These are phyloP conservation scores for Cordyceps cicadae DNA, from an alignment of 2,329 filamentous ascomycete genomes.

Conservation along the genomic window DNA sequence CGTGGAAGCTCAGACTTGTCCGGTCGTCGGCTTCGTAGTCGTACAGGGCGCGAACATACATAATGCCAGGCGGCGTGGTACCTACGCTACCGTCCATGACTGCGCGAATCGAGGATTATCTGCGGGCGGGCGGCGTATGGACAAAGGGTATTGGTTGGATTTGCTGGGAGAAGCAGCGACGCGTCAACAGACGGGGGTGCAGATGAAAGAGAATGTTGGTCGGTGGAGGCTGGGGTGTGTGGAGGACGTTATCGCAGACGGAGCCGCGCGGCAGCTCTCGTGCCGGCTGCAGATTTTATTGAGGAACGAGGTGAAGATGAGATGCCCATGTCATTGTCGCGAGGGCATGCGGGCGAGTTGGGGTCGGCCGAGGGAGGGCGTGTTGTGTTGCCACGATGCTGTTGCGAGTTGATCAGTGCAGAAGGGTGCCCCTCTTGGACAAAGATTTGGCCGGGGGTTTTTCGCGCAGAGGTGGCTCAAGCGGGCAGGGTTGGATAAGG, in stretches of 20 bases:
- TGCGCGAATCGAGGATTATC: constrained; percentile 7
- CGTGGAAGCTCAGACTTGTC: constrained; percentile 91
- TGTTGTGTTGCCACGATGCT: background rate
- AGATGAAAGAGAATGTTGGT: constrained; percentile 1
- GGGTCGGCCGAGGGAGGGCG: background rate
- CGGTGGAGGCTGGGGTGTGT: background rate
- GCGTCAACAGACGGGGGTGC: constrained; percentile 15
- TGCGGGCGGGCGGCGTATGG: background rate
- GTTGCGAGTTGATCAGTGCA: background rate
- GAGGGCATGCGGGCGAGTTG: constrained; percentile 1
- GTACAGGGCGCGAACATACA: constrained; percentile 94
- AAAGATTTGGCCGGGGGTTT: background rate
- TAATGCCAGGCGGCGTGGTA: constrained; percentile 54
- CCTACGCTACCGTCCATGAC: constrained; percentile 55
- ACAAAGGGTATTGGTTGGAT: background rate
- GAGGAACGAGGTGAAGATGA: constrained; percentile 2
- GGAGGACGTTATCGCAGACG: background rate
- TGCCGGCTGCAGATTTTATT: constrained; percentile 8
- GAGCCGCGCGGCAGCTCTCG: constrained; percentile 10
- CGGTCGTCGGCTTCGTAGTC: constrained; percentile 97
- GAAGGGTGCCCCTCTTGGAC: constrained; percentile 4
- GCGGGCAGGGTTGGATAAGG: background rate
- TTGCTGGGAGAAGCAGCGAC: background rate
- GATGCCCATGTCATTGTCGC: constrained; percentile 11
- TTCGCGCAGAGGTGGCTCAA: constrained; percentile 7